Evolutionary conservation across 2,329 filamentous ascomycete genomes (phyloP).

Genomic region (Cordyceps cicadae): DNA sequence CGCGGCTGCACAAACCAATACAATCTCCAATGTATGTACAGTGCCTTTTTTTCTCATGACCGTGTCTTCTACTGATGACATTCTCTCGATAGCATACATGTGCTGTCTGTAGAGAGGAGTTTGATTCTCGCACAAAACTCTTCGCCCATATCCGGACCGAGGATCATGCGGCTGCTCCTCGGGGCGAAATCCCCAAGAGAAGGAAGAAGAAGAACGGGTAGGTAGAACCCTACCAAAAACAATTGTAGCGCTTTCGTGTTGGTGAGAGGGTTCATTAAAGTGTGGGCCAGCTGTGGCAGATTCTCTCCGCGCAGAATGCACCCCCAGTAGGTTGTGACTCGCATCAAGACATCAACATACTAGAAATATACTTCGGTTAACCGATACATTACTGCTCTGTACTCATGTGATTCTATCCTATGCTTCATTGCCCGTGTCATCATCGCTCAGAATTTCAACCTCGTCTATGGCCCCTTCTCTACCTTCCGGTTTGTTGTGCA

Average conservation of each 20-base stretch:
- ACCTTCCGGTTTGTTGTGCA: constrained; percentile 45
- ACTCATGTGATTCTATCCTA: neutral
- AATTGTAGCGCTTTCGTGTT: too few species aligned
- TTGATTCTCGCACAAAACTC: constrained; percentile 58
- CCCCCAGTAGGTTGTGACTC: neutral
- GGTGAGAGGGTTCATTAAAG: too few species aligned
- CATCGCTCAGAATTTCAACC: constrained; percentile 80
- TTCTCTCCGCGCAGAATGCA: neutral
- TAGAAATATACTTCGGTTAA: neutral
- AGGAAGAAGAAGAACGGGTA: neutral
- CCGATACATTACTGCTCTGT: neutral
- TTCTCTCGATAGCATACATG: constrained; percentile 30
- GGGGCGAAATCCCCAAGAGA: neutral
- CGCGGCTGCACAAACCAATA: constrained; percentile 27
- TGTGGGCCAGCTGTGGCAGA: neutral
- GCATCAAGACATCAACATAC: neutral
- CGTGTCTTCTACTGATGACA: neutral
- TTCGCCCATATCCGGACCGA: constrained; percentile 64
- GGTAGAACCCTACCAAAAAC: neutral
- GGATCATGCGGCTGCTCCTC: constrained; percentile 47
- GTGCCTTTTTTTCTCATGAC: neutral
- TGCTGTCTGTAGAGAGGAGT: constrained; percentile 35
- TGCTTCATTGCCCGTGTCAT: constrained; percentile 26
- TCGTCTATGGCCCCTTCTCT: constrained; percentile 74
- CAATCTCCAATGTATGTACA: constrained; percentile 24